Evolutionary conservation across 768 basidiomycete genomes (phyloP).

Genomic region (Boletus edulis): DNA sequence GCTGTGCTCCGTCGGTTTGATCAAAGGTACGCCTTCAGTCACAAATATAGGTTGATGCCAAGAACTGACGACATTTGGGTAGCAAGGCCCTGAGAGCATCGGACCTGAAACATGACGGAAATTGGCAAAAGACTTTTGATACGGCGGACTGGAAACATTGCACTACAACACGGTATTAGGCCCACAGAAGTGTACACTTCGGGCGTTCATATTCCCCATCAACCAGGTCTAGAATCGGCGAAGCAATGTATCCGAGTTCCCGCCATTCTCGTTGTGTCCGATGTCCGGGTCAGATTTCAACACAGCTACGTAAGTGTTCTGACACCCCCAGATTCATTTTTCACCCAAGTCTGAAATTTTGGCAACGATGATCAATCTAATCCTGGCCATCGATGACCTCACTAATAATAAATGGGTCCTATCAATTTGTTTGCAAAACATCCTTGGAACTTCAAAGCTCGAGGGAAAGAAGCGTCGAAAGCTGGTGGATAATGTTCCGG

Average conservation of each 20-base stretch:
- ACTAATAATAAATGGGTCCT: not conserved
- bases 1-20: constrained; percentile 16
- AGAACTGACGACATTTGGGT: constrained; percentile 4
- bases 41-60: constrained; percentile 5
- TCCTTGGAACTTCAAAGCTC: too few relatives aligned
- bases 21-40: constrained; percentile 8
- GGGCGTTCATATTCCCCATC: not conserved
- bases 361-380: not conserved
- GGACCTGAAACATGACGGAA: not conserved
- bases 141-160: not conserved
- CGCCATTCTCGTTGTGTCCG: not conserved
- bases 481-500: not conserved
- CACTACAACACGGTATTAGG: not conserved
- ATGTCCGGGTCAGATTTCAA: not conserved
- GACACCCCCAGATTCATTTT: constrained; percentile 9
- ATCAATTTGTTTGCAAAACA: not conserved
- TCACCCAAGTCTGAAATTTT: not conserved
- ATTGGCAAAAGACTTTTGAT: not conserved
- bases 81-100: constrained; percentile 4
- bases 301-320: constrained; percentile 8
- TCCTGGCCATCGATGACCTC: not conserved
- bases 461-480: not conserved
- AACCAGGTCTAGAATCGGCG: not conserved
- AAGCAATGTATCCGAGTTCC: not conserved
- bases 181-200: not conserved